phyloP scores from a whole-genome alignment of 331 rosid genomes.

The Quercus tomentella region DNA sequence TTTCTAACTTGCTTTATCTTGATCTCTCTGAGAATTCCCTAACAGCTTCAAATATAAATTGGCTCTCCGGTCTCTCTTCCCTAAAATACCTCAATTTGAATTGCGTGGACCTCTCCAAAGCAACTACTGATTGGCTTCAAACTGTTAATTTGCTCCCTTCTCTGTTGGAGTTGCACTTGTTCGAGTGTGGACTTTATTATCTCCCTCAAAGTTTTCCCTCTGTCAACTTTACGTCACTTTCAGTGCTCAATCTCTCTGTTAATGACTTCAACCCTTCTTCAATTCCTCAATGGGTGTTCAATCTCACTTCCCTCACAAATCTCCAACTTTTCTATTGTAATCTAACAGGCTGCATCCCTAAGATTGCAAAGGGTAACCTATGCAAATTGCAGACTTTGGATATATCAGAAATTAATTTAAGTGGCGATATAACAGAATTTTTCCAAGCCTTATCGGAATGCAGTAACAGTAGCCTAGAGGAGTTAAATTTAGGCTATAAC shows the following conservation, averaged over 20 bases:
- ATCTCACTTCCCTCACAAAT: background rate
- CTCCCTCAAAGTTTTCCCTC: background rate
- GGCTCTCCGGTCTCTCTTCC: background rate
- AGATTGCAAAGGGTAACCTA: background rate
- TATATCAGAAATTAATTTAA: background rate
- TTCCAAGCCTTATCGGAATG: too few species aligned
- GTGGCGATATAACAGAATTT: background rate
- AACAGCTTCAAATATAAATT: background rate
- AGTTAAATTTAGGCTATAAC: background rate
- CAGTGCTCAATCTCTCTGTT: background rate
- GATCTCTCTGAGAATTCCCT: too few species aligned
- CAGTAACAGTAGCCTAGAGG: background rate
- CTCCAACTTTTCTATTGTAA: background rate
- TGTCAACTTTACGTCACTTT: conserved; percentile 10
- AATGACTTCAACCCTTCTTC: conserved; percentile 4
- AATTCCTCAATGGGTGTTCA: conserved; percentile 4
- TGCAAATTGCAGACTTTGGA: too few species aligned
- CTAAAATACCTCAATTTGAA: too few species aligned
- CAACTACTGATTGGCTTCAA: too few species aligned
- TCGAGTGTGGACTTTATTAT: rapidly evolving
- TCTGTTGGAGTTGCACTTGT: too few species aligned
- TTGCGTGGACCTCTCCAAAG: too few species aligned
- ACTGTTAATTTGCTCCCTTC: too few species aligned
- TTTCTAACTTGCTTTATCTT: background rate
- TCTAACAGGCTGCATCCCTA: background rate